These are phyloP conservation scores for Penicillium concentricum DNA, from an alignment of 2,329 filamentous ascomycete genomes.

Conservation along the genomic window DNA sequence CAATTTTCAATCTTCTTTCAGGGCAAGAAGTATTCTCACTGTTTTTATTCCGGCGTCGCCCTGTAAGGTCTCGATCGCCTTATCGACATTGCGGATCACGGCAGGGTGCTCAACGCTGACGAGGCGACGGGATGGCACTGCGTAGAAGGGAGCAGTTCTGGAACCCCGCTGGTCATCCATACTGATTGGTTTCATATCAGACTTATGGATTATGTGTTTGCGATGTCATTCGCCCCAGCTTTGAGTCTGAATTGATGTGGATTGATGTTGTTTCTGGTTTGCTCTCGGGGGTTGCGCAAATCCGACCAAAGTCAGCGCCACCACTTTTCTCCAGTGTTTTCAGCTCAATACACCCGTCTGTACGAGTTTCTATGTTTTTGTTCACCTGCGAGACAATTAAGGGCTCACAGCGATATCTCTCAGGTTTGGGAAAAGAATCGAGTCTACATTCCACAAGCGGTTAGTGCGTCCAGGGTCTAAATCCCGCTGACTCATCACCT, in stretches of 20 bases:
- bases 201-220: neutral
- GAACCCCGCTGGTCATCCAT: conserved; percentile 26
- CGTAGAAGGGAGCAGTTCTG: conserved; percentile 49
- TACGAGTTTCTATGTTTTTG: neutral
- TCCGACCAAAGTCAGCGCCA: neutral
- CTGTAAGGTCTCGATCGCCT: conserved; percentile 62
- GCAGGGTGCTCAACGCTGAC: conserved; percentile 67
- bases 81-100: conserved; percentile 63
- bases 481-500: conserved; percentile 6
- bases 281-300: neutral
- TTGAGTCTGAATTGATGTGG: neutral
- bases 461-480: neutral
- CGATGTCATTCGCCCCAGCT: neutral
- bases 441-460: conserved; percentile 13
- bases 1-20: neutral
- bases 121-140: conserved; percentile 53
- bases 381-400: neutral
- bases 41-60: conserved; percentile 55
- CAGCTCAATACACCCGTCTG: neutral
- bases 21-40: conserved; percentile 34
- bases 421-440: conserved; percentile 2
- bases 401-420: neutral
- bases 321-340: neutral
- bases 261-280: neutral
- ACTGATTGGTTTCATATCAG: neutral